These are phyloP conservation scores for Brassica carinata DNA, from an alignment of 345 rosid genomes.

Conservation along the genomic window DNA sequence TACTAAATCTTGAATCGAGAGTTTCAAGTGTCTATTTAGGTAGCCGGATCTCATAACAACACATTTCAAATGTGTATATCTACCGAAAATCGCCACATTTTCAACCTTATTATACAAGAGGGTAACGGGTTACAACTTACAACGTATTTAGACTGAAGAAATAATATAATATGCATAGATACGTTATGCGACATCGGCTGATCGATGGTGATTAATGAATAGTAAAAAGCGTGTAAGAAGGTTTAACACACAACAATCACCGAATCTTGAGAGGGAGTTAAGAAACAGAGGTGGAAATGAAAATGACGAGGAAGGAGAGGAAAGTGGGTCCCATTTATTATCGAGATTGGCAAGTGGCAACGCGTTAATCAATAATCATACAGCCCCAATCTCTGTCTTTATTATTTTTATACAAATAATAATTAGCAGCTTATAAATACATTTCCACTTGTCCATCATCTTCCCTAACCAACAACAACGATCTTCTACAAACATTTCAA, in stretches of 20 bases:
- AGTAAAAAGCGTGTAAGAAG: slow-evolving; percentile 20
- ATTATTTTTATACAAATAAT: slow-evolving; percentile 8
- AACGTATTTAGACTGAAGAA: not conserved
- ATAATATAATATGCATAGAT: not conserved
- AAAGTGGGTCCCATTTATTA: slow-evolving; percentile 16
- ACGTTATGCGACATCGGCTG: not conserved
- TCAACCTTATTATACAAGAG: no score
- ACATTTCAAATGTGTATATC: not conserved
- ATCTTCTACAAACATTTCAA: slow-evolving; percentile 2
- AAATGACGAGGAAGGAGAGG: slow-evolving; percentile 7
- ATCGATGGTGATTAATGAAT: not conserved
- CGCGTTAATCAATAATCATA: slow-evolving; percentile 27
- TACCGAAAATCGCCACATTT: not conserved
- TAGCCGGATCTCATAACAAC: not conserved
- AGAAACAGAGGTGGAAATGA: slow-evolving; percentile 5
- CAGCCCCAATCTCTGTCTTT: not conserved
- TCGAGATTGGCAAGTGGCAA: slow-evolving; percentile 6
- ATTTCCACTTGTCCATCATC: slow-evolving; percentile 24
- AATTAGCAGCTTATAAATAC: slow-evolving; percentile 29
- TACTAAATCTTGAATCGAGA: not conserved
- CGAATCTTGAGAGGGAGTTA: not conserved
- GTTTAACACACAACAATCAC: not conserved
- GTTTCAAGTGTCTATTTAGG: not conserved
- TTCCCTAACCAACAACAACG: slow-evolving; percentile 12
- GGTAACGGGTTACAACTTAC: no score